Evolutionary conservation across 2,329 filamentous ascomycete species (phyloP).

Genomic region (Pseudopyrenochaeta lycopersici): DNA sequence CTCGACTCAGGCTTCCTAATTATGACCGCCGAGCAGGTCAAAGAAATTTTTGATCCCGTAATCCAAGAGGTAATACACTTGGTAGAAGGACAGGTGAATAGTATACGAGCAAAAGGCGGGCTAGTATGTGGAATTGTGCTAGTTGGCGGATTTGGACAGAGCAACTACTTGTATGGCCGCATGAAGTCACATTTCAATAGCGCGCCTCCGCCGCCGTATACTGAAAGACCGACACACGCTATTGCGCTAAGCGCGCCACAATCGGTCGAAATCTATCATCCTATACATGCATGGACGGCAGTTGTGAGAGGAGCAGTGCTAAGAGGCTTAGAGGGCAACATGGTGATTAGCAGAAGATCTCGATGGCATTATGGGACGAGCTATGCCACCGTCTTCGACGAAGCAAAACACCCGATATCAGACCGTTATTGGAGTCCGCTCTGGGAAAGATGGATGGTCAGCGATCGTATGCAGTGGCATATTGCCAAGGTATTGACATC

Average conservation of each 20-base stretch:
- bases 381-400: constrained; percentile 83
- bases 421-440: constrained; percentile 82
- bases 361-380: constrained; percentile 82
- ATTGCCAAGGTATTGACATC: constrained; percentile 70
- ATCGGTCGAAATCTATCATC: constrained; percentile 81
- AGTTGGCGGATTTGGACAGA: constrained; percentile 83
- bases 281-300: constrained; percentile 82
- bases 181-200: constrained; percentile 74
- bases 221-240: constrained; percentile 74
- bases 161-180: constrained; percentile 74
- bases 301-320: constrained; percentile 81
- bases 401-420: constrained; percentile 74
- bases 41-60: constrained; percentile 78
- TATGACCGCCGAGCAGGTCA: constrained; percentile 74
- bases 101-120: constrained; percentile 50
- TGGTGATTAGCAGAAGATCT: constrained; percentile 78
- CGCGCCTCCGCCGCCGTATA: constrained; percentile 65
- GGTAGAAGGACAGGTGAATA: constrained; percentile 55
- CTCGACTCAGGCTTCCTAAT: constrained; percentile 80
- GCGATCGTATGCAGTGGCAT: constrained; percentile 86
- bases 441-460: constrained; percentile 86
- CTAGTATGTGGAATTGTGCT: constrained; percentile 73
- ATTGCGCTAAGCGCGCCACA: constrained; percentile 60
- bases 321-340: constrained; percentile 77
- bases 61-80: constrained; percentile 63